Base-by-base conservation (phyloP, 2,329 filamentous ascomycete genomes). In the Acrodontium crateriforme region DNA sequence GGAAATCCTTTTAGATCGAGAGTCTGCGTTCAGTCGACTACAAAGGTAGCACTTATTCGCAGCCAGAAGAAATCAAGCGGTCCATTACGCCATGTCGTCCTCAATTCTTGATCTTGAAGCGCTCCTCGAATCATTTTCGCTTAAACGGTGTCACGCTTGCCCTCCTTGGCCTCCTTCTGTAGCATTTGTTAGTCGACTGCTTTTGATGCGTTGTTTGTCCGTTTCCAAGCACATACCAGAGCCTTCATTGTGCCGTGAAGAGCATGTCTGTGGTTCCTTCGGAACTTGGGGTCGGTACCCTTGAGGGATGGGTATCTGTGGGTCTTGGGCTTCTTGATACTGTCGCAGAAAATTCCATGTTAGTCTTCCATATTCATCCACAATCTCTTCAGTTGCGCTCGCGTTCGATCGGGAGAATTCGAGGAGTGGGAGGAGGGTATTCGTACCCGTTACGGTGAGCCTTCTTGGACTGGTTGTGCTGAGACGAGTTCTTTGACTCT, bases 261-360 rank as follows among this genome's bases (percentile, higher is more conserved):
- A 65, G 89, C 89, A 75, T 98, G 87, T 72, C 84, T 83, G 73
- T 98, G 89, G 75, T 98, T 98, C 69, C 89, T 79, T 65, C 89
- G 79, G 75, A 98, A 98, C 78, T 98, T 98, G 61, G 89, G 85
- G 69, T 98, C 89, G 63, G 83, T 89, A 55, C 89, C 89, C 63
- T 94, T 94, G 57, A 98, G 78, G 52, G 87, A 95, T 47, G 89
- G 89, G 71, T 98, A 98, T 71, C 89, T 76, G 67, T 85, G 76
- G 59, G 89, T 95, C 77, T 93, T 94, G 47, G 89, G 89, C 80
- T 94, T 95, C 80, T 95, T 95, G 76, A 98, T 98, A 69, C 87
- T 94, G 60, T 46, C 30, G 17, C 25, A 24, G 17, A 16, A 22
- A 12, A 15, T 14, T 9, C 9, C 29, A 26, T 21, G n/a, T 14